These are phyloP conservation scores for Starmerella gropengiesseri DNA, from an alignment of 805 yeast genomes.

Conservation along the genomic window DNA sequence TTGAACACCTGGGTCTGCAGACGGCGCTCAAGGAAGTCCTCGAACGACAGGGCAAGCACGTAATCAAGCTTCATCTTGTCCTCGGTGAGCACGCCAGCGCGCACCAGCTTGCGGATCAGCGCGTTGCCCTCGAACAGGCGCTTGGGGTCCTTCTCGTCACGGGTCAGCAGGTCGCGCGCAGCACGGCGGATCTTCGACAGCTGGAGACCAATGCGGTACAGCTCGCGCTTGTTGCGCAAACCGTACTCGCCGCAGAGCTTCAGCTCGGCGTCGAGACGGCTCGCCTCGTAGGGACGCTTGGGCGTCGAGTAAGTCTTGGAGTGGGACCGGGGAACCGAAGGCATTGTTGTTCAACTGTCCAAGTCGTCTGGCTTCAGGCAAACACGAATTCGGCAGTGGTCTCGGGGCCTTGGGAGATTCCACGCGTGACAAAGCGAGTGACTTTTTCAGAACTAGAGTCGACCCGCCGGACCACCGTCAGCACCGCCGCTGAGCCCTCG, in stretches of 20 bases:
- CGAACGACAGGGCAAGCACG: constrained; percentile 94
- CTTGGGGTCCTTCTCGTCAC: constrained; percentile 99
- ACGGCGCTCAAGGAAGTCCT: constrained; percentile 99
- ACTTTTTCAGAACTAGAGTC: constrained; percentile 9
- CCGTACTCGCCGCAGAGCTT: constrained; percentile 99
- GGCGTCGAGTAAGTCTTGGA: constrained; percentile 99
- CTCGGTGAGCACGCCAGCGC: constrained; percentile 97
- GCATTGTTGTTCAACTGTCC: constrained; percentile 23
- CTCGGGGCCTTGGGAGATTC: neutral
- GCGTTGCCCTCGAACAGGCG: constrained; percentile 99
- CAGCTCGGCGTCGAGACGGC: constrained; percentile 98
- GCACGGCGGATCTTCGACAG: constrained; percentile 99
- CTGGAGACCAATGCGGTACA: constrained; percentile 99
- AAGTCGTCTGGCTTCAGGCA: constrained; percentile 3
- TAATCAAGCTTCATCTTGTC: constrained; percentile 99
- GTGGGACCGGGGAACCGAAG: constrained; percentile 76
- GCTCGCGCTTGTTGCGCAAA: constrained; percentile 99
- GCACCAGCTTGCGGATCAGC: constrained; percentile 97
- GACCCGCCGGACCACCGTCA: too few relatives aligned
- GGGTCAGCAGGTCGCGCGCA: constrained; percentile 99
- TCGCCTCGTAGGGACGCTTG: constrained; percentile 98
- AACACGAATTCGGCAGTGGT: constrained; percentile 2
- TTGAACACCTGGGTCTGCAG: constrained; percentile 99
- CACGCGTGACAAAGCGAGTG: constrained; percentile 15
- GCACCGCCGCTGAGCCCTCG: neutral